Conservation (phyloP, 2,329 filamentous ascomycete species). For the Neofusicoccum parvum region DNA sequence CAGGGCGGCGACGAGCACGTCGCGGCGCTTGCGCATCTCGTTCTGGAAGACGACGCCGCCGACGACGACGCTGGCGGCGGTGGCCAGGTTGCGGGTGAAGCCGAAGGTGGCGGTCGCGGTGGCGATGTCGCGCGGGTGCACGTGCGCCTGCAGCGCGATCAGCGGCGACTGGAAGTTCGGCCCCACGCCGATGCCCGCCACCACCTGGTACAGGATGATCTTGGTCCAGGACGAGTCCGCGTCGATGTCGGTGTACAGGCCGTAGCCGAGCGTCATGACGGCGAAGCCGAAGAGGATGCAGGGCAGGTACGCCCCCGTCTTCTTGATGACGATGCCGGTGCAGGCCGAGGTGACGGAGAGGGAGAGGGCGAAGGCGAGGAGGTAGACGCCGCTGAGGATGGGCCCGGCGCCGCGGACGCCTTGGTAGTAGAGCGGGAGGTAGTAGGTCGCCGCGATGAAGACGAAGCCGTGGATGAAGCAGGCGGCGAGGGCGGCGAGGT, state of each 20-base stretch:
- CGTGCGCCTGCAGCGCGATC: constrained; percentile 67
- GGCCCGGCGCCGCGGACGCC: constrained; percentile 69
- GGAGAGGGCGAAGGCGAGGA: constrained; percentile 70
- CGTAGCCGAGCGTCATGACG: constrained; percentile 42
- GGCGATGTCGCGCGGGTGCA: constrained; percentile 66
- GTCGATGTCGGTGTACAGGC: constrained; percentile 40
- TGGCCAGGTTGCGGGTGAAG: constrained; percentile 70
- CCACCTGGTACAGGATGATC: constrained; percentile 43
- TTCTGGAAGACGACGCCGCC: constrained; percentile 83
- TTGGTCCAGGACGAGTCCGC: constrained; percentile 39
- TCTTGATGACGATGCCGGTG: constrained; percentile 56
- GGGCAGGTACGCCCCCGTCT: constrained; percentile 48
- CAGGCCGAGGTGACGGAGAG: constrained; percentile 64
- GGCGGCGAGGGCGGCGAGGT: constrained; percentile 65
- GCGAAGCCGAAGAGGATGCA: constrained; percentile 40
- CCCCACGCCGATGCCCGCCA: constrained; percentile 53
- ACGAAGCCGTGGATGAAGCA: constrained; percentile 75
- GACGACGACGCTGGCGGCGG: constrained; percentile 68
- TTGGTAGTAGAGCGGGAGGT: constrained; percentile 84
- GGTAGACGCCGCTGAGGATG: constrained; percentile 72
- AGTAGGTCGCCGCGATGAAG: constrained; percentile 79
- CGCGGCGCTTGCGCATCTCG: constrained; percentile 62
- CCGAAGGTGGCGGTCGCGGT: constrained; percentile 68
- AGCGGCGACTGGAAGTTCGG: constrained; percentile 71
- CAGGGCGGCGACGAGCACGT: constrained; percentile 52